phyloP scores from a whole-genome alignment of 192 early-diverging fungal genomes.

The Podochytrium sp. region DNA sequence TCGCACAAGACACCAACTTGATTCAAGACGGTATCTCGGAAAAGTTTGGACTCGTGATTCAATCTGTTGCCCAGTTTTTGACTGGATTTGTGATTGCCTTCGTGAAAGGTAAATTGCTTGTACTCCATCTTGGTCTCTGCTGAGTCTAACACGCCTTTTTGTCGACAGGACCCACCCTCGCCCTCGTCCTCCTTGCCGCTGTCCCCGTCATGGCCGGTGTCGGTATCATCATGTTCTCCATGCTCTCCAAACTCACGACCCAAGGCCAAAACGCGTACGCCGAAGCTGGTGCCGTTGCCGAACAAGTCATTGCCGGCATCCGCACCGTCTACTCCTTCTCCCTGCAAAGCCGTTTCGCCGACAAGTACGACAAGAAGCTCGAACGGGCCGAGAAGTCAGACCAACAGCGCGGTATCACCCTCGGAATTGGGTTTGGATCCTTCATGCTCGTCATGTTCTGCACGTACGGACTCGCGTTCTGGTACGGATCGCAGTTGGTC shows the following conservation, averaged over 20 bases:
- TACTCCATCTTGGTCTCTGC: background rate
- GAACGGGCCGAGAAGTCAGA: slow-evolving; percentile 66
- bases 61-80: slow-evolving; percentile 43
- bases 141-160: background rate
- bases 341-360: slow-evolving; percentile 69
- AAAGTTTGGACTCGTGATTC: slow-evolving; percentile 53
- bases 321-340: slow-evolving; percentile 89
- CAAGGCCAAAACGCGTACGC: slow-evolving; percentile 69
- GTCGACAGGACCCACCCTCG: slow-evolving; percentile 12
- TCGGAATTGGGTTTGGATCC: slow-evolving; percentile 72
- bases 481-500: slow-evolving; percentile 75
- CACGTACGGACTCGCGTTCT: slow-evolving; percentile 82
- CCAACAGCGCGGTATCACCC: slow-evolving; percentile 58
- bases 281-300: slow-evolving; percentile 82
- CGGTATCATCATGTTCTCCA: slow-evolving; percentile 77
- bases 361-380: slow-evolving; percentile 68
- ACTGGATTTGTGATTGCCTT: slow-evolving; percentile 54
- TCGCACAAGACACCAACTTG: slow-evolving; percentile 47
- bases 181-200: slow-evolving; percentile 20
- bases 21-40: slow-evolving; percentile 64
- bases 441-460: slow-evolving; percentile 79
- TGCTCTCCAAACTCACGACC: slow-evolving; percentile 66
- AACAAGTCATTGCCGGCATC: slow-evolving; percentile 82
- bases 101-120: slow-evolving; percentile 47
- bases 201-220: slow-evolving; percentile 43